These are phyloP conservation scores for Parathielavia appendiculata DNA, from an alignment of 495 filamentous ascomycete genomes.

Conservation along the genomic window DNA sequence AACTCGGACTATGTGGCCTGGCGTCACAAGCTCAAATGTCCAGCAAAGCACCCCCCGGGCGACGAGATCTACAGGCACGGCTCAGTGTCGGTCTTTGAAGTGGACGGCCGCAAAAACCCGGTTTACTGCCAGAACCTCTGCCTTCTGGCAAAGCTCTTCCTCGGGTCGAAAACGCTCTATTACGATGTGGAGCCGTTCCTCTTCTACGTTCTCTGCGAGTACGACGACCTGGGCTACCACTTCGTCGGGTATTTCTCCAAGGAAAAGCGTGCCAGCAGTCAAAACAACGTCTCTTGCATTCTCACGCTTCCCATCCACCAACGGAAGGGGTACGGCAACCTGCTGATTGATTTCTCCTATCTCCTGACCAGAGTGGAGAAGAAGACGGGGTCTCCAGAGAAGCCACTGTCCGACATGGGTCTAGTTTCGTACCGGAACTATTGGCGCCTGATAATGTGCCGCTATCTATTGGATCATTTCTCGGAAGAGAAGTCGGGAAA, in stretches of 20 bases:
- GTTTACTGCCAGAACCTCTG: slow-evolving; percentile 98
- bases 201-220: slow-evolving; percentile 98
- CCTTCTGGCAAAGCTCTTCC: slow-evolving; percentile 88
- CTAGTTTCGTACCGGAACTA: slow-evolving; percentile 95
- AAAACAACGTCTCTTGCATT: slow-evolving; percentile 97
- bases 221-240: slow-evolving; percentile 87
- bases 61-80: slow-evolving; percentile 97
- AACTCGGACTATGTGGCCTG: slow-evolving; percentile 96
- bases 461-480: slow-evolving; percentile 56
- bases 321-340: slow-evolving; percentile 92
- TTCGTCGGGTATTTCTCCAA: slow-evolving; percentile 99
- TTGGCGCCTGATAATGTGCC: slow-evolving; percentile 82
- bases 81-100: slow-evolving; percentile 91
- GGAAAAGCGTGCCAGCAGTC: slow-evolving; percentile 90
- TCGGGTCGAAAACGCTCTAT: slow-evolving; percentile 96
- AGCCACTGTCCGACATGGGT: slow-evolving; percentile 96
- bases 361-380: slow-evolving; percentile 87
- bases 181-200: slow-evolving; percentile 98
- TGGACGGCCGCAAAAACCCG: slow-evolving; percentile 92
- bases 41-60: slow-evolving; percentile 90
- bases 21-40: slow-evolving; percentile 97
- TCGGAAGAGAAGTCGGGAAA: slow-evolving; percentile 48
- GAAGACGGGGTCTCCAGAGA: slow-evolving; percentile 94
- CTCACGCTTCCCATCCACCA: slow-evolving; percentile 93
- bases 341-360: slow-evolving; percentile 97